Evolutionary conservation across 768 basidiomycete genomes (phyloP).

Genomic region (Lentinula guzmanii): DNA sequence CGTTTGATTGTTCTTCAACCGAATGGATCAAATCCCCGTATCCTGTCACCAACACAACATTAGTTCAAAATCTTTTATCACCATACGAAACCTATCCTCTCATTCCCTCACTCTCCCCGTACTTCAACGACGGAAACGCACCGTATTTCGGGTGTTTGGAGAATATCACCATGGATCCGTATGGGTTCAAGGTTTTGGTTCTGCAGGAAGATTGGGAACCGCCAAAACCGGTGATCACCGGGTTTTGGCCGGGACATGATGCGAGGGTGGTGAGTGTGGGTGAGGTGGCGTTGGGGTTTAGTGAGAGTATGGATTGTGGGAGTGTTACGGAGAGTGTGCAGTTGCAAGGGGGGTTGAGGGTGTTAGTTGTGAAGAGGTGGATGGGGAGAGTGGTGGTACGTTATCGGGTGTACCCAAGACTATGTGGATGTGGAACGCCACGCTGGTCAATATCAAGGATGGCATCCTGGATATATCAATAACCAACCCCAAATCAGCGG

Average conservation of each 20-base stretch:
- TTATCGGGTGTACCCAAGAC: slow-evolving; percentile 55
- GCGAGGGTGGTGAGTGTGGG: slow-evolving; percentile 33
- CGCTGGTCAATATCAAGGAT: slow-evolving; percentile 69
- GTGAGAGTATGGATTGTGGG: slow-evolving; percentile 65
- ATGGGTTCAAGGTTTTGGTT: slow-evolving; percentile 79
- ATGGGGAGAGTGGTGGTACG: background rate
- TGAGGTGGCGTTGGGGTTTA: slow-evolving; percentile 76
- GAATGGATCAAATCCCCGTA: slow-evolving; percentile 83
- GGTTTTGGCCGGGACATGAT: slow-evolving; percentile 85
- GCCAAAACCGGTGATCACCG: slow-evolving; percentile 68
- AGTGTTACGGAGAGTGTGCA: slow-evolving; percentile 40
- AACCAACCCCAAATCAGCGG: slow-evolving; percentile 19
- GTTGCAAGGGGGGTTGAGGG: too few relatives aligned
- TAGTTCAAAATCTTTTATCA: slow-evolving; percentile 69
- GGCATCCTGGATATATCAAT: slow-evolving; percentile 76
- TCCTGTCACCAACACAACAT: slow-evolving; percentile 20
- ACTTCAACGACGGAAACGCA: slow-evolving; percentile 46
- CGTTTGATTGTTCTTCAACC: slow-evolving; percentile 46
- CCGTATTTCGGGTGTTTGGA: slow-evolving; percentile 75
- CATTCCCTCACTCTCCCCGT: slow-evolving; percentile 58
- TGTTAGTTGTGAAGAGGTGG: too few relatives aligned
- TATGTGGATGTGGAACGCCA: slow-evolving; percentile 69
- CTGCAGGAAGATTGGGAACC: slow-evolving; percentile 60
- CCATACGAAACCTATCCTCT: slow-evolving; percentile 82
- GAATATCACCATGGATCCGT: slow-evolving; percentile 60